These are phyloP conservation scores for Aspergillus asperescens DNA, from an alignment of 495 filamentous ascomycete genomes.

Conservation along the genomic window DNA sequence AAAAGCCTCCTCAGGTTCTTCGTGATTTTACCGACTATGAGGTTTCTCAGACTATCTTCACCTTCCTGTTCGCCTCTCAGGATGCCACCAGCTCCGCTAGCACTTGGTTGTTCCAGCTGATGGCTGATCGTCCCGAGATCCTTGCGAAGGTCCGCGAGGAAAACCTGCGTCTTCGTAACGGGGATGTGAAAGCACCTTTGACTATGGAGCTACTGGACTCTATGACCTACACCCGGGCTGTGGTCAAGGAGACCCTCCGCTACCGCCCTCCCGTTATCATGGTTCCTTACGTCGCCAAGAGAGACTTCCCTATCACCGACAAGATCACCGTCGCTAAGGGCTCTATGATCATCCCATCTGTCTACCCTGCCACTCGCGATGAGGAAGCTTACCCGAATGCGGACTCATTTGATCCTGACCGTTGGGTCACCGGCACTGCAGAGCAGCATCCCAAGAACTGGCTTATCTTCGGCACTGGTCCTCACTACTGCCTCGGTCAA, in stretches of 20 bases:
- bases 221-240: conserved; percentile 85
- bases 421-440: conserved; percentile 86
- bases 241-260: conserved; percentile 88
- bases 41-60: conserved; percentile 92
- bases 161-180: conserved; percentile 72
- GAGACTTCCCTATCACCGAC: conserved; percentile 85
- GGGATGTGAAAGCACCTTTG: conserved; percentile 64
- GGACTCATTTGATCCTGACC: conserved; percentile 79
- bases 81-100: conserved; percentile 90
- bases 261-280: conserved; percentile 97
- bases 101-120: conserved; percentile 92
- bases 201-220: conserved; percentile 81
- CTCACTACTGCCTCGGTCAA: conserved; percentile 96
- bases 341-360: conserved; percentile 89
- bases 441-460: conserved; percentile 95
- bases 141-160: conserved; percentile 89
- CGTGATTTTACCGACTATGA: conserved; percentile 88
- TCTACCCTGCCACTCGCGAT: conserved; percentile 87
- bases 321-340: conserved; percentile 88
- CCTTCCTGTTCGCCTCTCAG: conserved; percentile 96
- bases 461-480: conserved; percentile 92
- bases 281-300: conserved; percentile 95
- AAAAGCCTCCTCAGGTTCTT: conserved; percentile 77
- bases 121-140: conserved; percentile 89
- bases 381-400: conserved; percentile 88